Percentiles rank a stretch among this genome's conserved stretches.
These are phyloP conservation scores for Tephrocybe sp. DNA, from an alignment of 768 basidiomycete species.

Conservation along the genomic window DNA sequence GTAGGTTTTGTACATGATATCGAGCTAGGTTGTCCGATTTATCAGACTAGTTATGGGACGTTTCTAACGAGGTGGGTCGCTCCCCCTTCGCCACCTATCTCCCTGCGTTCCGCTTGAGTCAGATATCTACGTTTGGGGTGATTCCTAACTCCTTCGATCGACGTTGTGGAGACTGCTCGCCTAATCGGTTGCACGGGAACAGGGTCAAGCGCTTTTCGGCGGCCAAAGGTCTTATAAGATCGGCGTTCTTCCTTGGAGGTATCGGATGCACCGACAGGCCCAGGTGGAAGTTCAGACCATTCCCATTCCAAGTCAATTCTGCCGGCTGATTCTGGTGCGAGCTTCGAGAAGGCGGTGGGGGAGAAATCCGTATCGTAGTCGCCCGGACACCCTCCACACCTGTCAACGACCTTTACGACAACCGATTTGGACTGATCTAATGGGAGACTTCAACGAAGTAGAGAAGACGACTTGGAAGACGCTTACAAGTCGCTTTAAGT, in stretches of 20 bases:
- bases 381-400: slow-evolving; percentile 8
- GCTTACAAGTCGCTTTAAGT: slow-evolving; percentile 15
- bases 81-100: no score
- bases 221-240: not conserved
- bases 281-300: slow-evolving; percentile 2
- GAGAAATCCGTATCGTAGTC: slow-evolving; percentile 17
- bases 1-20: no score
- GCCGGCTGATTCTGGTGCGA: slow-evolving; percentile 9
- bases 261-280: not conserved
- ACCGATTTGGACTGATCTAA: slow-evolving; percentile 18
- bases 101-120: no score
- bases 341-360: slow-evolving; percentile 4
- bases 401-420: slow-evolving; percentile 17
- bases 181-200: no score
- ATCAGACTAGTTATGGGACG: no score
- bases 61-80: no score
- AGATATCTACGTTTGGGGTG: no score
- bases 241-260: not conserved
- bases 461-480: not conserved
- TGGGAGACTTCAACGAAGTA: not conserved
- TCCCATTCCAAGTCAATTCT: slow-evolving; percentile 12
- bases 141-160: no score
- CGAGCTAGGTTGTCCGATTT: no score
- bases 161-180: no score
- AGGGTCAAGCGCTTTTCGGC: not conserved